Evolutionary conservation across 305 asterid species (phyloP), one percentile per base, ranked within the genome.

Genomic region (Solanum aculeatissimum): DNA sequence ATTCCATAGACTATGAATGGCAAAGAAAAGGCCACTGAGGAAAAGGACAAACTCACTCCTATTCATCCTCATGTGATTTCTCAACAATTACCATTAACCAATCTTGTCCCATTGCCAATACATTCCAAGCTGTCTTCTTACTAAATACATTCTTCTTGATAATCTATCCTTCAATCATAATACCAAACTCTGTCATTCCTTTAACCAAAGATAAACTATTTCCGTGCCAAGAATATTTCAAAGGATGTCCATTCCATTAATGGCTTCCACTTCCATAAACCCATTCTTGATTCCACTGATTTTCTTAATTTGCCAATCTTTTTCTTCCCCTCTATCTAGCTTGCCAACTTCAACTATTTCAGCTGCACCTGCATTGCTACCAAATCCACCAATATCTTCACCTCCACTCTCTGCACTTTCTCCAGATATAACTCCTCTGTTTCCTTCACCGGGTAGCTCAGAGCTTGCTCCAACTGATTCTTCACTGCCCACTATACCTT

Each of bases 381-480:
- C 98, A 21, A 89, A 87, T 65, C 88, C 96, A 77, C 93, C 97
- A 60, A 47, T 85, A 32, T 85, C 94, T 42, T 85, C 92, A 29
- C 93, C 93, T 83, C 84, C 96, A 6, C n/a, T 63, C 1, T 21
- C 81, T 45, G 84, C 94, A 18, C 81, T 91, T n/a, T 94, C 98
- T 15, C 98, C 98, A n/a, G 97, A 94, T 80, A 90, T 91, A 29
- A 57, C 85, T 79, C 98, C 98, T 60, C 90, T 93, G 29, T 93
- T 95, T 87, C 98, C 98, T 29, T 90, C 98, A 4, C 95, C 97
- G 0, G 89, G 93, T 63, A 96, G 94, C 79, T 74, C 97, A 7
- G 90, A 85, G 71, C 93, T 92, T 32, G 86, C 98, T 60, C 98
- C 98, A 4, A 83, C 85, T 21, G 97, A 94, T 51, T 91, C 98